Conservation (phyloP, 768 basidiomycete genomes). For the Candolleomyces aberdarensis region DNA sequence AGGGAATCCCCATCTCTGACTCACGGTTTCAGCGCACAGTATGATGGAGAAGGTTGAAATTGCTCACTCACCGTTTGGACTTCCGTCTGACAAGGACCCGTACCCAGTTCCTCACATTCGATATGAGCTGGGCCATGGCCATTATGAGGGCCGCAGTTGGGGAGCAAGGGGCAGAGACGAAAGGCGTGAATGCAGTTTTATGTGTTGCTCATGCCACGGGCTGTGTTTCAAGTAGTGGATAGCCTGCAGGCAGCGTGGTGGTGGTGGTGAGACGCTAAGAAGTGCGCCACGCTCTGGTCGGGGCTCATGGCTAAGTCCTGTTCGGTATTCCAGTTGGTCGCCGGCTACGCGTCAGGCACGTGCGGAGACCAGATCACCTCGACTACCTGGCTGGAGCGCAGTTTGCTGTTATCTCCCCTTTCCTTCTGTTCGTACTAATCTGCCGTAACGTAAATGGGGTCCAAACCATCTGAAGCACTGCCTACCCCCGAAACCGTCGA, state of each 20-base stretch:
- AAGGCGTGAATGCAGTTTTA: too few relatives aligned
- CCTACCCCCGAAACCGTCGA: neutral
- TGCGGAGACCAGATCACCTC: neutral
- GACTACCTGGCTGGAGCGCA: neutral
- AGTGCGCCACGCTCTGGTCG: too few relatives aligned
- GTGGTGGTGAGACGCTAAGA: neutral
- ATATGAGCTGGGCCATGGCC: neutral
- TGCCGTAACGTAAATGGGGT: neutral
- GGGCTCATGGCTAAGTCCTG: neutral
- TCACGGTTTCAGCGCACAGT: neutral
- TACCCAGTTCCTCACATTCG: neutral
- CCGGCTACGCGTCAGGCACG: slow-evolving; percentile 11
- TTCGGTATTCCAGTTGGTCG: neutral
- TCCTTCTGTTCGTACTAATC: neutral
- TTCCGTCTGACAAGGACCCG: neutral
- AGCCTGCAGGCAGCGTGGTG: neutral
- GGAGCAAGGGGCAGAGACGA: neutral
- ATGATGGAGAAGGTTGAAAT: too few relatives aligned
- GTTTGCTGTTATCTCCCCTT: neutral
- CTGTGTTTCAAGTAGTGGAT: neutral
- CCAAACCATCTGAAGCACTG: slow-evolving; percentile 1
- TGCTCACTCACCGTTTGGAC: neutral
- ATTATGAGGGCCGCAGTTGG: neutral
- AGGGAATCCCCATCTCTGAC: too few relatives aligned
- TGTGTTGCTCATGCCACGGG: too few relatives aligned